Base-by-base conservation (phyloP, 2,329 filamentous ascomycete species). In the Alternaria brassicicola region DNA sequence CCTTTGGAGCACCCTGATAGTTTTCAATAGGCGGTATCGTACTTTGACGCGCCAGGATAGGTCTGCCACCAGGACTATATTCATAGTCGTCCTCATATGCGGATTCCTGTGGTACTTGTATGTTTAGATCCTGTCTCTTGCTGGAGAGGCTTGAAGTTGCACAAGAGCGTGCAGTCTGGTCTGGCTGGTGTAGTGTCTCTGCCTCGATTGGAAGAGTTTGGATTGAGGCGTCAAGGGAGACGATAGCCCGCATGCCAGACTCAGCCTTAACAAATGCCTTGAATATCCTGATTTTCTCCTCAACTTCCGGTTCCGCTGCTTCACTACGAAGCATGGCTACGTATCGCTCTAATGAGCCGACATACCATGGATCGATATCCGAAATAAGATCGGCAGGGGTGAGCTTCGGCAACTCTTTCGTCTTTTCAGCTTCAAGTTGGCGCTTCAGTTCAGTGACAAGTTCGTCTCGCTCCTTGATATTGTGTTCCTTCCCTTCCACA, bases 301-400 rank as follows among this genome's bases (percentile, higher is more conserved):
- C 78, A 42, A 85, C 81, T 69, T 45, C 80, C 75, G 55, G 77
- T 74, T 72, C 71, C 10, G 48, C 57, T 28, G 81, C 78, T 66
- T 86, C 84, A 51, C 81, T 79, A 47, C 81, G 80, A 23, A 86
- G 75, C 83, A 86, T 86, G 4, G 78, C 75, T 28, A 84, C 80
- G 64, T 82, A 86, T 39, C 84, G 78, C 48, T 83, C 80, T 46
- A 86, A 69, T 25, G 84, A 86, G 2, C 83, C 82, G 63, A 80
- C 82, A 62, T 82, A 86, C 82, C 84, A 86, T 3, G 83, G 81
- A 59, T 85, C 82, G n/a, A 86, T 75, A 62, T 85, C 84, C 23
- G 82, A 81, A 62, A 85, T 80, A 49, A 77, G 56, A 53, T 78
- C 75, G 23, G 64, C 62, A 42, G 73, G 59, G n/a, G 68, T 67